These are phyloP conservation scores for Zygotorulaspora chibaensis DNA, from an alignment of 805 yeast genomes.

Conservation along the genomic window DNA sequence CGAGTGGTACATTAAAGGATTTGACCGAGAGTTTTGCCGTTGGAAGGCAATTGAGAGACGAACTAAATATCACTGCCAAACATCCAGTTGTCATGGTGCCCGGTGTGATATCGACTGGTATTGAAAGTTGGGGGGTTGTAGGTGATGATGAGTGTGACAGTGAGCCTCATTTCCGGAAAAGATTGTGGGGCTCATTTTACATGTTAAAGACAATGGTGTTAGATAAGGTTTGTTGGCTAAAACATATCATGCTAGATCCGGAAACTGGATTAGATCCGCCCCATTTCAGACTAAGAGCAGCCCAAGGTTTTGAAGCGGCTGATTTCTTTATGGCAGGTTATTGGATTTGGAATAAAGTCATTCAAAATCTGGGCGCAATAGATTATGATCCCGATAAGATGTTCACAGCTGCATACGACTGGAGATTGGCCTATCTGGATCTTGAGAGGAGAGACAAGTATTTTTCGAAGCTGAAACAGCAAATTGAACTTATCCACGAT, in stretches of 20 bases:
- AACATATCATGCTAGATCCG: slow-evolving; percentile 83
- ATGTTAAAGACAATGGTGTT: slow-evolving; percentile 90
- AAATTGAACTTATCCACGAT: slow-evolving; percentile 58
- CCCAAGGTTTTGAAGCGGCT: slow-evolving; percentile 95
- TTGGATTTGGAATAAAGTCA: slow-evolving; percentile 96
- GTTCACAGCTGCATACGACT: slow-evolving; percentile 90
- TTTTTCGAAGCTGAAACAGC: slow-evolving; percentile 68
- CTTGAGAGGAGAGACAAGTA: slow-evolving; percentile 83
- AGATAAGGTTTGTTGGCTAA: slow-evolving; percentile 91
- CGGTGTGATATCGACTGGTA: slow-evolving; percentile 91
- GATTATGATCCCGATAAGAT: slow-evolving; percentile 91
- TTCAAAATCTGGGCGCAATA: slow-evolving; percentile 90
- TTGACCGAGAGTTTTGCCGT: slow-evolving; percentile 84
- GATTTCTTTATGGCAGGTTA: slow-evolving; percentile 96
- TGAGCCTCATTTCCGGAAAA: slow-evolving; percentile 77
- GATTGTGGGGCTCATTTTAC: slow-evolving; percentile 96
- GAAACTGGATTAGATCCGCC: slow-evolving; percentile 93
- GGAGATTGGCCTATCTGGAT: slow-evolving; percentile 90
- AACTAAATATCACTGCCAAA: slow-evolving; percentile 50
- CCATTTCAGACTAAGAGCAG: slow-evolving; percentile 73
- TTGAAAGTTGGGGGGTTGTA: slow-evolving; percentile 86
- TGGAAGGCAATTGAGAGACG: slow-evolving; percentile 58
- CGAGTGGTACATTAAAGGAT: slow-evolving; percentile 34
- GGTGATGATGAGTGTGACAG: slow-evolving; percentile 80
- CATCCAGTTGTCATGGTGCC: slow-evolving; percentile 90